These are phyloP conservation scores for Apiospora phragmitis DNA, from an alignment of 2,329 filamentous ascomycete species.

Conservation along the genomic window DNA sequence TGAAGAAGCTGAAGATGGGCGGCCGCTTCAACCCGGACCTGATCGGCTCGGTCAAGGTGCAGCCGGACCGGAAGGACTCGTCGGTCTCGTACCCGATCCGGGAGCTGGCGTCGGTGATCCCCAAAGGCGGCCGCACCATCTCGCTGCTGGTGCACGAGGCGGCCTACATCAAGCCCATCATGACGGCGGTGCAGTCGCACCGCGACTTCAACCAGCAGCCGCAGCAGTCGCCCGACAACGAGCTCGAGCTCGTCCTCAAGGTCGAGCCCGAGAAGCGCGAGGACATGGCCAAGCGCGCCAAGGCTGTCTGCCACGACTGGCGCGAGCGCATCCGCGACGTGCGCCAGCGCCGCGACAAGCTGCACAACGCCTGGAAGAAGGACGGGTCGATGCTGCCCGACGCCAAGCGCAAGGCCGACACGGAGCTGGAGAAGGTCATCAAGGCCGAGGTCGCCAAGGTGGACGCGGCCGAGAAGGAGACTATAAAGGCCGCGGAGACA, in stretches of 20 bases:
- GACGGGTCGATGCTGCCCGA: conserved; percentile 45
- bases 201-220: conserved; percentile 62
- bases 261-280: conserved; percentile 54
- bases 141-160: conserved; percentile 40
- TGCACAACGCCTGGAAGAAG: conserved; percentile 50
- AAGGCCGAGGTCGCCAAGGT: conserved; percentile 52
- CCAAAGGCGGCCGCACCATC: conserved; percentile 41
- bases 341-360: conserved; percentile 48
- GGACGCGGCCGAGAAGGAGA: conserved; percentile 50
- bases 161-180: conserved; percentile 52
- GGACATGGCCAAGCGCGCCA: conserved; percentile 43
- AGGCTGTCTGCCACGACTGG: conserved; percentile 51
- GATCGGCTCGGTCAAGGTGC: conserved; percentile 47
- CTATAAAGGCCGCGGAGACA: conserved; percentile 38
- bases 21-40: conserved; percentile 53
- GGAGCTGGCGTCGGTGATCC: conserved; percentile 56
- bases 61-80: conserved; percentile 30
- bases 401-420: conserved; percentile 39
- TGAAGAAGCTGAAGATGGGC: conserved; percentile 45
- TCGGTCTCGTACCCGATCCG: conserved; percentile 46
- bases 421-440: conserved; percentile 44
- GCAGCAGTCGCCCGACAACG: conserved; percentile 57
- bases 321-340: conserved; percentile 49
- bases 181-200: conserved; percentile 54
- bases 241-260: conserved; percentile 57